phyloP scores from a whole-genome alignment of 2,329 filamentous ascomycete species.

The Epichloe bromicola region DNA sequence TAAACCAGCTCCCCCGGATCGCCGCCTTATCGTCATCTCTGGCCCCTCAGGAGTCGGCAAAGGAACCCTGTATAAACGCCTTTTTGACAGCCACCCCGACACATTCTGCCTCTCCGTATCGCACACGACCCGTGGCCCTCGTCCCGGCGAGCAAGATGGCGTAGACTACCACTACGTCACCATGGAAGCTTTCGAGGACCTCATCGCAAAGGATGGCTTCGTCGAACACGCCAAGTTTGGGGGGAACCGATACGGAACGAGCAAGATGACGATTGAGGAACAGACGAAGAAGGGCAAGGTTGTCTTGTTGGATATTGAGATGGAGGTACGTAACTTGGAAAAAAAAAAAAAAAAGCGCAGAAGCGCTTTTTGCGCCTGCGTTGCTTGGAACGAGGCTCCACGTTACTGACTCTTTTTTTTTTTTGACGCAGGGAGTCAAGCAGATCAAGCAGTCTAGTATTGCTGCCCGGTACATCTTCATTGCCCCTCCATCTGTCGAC shows the following conservation, averaged over 20 bases:
- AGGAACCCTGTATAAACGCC: conserved; percentile 61
- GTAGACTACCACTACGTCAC: conserved; percentile 71
- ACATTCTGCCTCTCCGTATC: conserved; percentile 44
- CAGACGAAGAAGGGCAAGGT: conserved; percentile 57
- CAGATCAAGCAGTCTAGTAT: conserved; percentile 71
- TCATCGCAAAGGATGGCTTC: conserved; percentile 60
- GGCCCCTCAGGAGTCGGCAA: conserved; percentile 71
- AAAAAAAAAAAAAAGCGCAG: background rate
- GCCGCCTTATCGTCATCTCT: conserved; percentile 59
- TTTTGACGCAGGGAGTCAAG: conserved; percentile 53
- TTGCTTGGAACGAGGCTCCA: background rate
- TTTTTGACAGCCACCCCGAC: conserved; percentile 45
- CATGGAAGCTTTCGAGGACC: conserved; percentile 50
- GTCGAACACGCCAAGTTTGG: conserved; percentile 80
- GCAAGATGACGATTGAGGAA: conserved; percentile 63
- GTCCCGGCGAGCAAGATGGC: conserved; percentile 62
- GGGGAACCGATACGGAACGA: conserved; percentile 78
- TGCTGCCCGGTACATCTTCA: conserved; percentile 70
- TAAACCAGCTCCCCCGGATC: conserved; percentile 27
- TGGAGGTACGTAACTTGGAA: conserved; percentile 50
- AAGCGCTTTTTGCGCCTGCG: background rate
- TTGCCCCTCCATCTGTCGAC: conserved; percentile 65
- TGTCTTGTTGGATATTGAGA: conserved; percentile 89
- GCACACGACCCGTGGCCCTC: conserved; percentile 71
- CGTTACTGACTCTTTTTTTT: background rate